Evolutionary conservation across 1,284 basidiomycete genomes (phyloP), one percentile per base, ranked within the genome.

Genomic region (Chalciporus sp.): DNA sequence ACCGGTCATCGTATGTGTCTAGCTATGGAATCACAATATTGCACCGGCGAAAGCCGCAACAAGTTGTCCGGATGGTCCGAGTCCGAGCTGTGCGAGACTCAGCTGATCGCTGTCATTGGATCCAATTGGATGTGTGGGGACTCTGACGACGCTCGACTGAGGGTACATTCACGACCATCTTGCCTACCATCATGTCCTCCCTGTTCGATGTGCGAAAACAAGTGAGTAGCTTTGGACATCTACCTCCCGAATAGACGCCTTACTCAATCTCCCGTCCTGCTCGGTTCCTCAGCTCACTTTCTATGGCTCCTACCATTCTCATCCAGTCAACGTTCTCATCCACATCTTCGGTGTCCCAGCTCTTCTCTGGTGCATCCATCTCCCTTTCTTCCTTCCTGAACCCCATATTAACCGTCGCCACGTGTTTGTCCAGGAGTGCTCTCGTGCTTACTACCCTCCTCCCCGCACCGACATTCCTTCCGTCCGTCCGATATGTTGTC

Each of bases 231-330:
- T 9, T 31, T 14, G 42, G 9, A 17, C 31, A 12, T 40, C 53
- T 10, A n/a, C 33, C 49, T 55, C 40, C 28, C 17, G 47, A 53
- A 48, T 50, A 47, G 43, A 49, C 19, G 51, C 37, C 29, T 27
- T 55, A 31, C 49, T 43, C 11, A 5, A 44, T 53, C 42, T 56
- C 42, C 52, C 49, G 40, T 27, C 40, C 44, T 19, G 39, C 51
- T 48, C 20, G 45, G 49, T 49, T 55, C 56, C 55, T 53, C 55
- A 95, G 91, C 79, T 95, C 64, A 78, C 86, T 28, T 94, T 94
- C 78, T 95, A 95, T 71, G 90, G 90, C 20, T 88, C 92, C 48
- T 95, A 95, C 73, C 93, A 95, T 72, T 79, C 84, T 23, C 88
- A 95, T 70, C 82, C 81, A 33, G 74, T 85, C 56, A 96, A 96